Conservation (phyloP, 2,329 filamentous ascomycete species). For the Cytospora leucostoma region DNA sequence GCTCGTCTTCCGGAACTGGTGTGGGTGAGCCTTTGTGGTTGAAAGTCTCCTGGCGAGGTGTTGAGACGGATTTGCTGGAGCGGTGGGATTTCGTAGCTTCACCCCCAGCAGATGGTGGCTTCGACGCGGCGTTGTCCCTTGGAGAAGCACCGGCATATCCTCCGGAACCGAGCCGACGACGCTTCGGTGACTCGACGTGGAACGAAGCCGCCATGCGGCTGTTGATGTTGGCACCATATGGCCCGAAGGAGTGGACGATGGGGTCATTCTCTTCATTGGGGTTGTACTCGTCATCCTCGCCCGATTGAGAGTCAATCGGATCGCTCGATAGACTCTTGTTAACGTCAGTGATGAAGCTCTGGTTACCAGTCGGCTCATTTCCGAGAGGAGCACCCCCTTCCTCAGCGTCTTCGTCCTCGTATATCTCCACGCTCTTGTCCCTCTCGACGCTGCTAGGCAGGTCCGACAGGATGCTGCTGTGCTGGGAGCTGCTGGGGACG, state of each 20-base stretch:
- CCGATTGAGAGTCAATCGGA: slow-evolving; percentile 48
- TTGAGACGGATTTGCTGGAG: slow-evolving; percentile 34
- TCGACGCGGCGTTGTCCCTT: slow-evolving; percentile 25
- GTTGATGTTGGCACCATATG: slow-evolving; percentile 84
- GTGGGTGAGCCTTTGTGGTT: slow-evolving; percentile 19
- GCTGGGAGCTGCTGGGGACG: slow-evolving; percentile 34
- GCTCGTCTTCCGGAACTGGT: slow-evolving; percentile 19
- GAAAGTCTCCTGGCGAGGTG: slow-evolving; percentile 23
- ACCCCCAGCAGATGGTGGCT: slow-evolving; percentile 29
- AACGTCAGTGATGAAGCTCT: slow-evolving; percentile 53
- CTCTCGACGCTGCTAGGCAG: slow-evolving; percentile 35
- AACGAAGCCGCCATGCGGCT: slow-evolving; percentile 76
- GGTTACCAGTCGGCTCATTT: slow-evolving; percentile 5
- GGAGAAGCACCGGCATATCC: slow-evolving; percentile 10
- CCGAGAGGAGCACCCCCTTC: slow-evolving; percentile 42
- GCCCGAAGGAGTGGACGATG: slow-evolving; percentile 87
- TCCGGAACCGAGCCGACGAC: slow-evolving; percentile 27
- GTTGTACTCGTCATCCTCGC: slow-evolving; percentile 64
- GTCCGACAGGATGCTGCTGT: slow-evolving; percentile 41
- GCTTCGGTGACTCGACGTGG: slow-evolving; percentile 65
- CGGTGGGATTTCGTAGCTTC: slow-evolving; percentile 33
- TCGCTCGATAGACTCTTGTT: slow-evolving; percentile 61
- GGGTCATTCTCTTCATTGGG: slow-evolving; percentile 94
- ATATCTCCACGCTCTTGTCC: slow-evolving; percentile 60
- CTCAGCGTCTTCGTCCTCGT: slow-evolving; percentile 68